Evolutionary conservation across 768 basidiomycete genomes (phyloP), one percentile per base, ranked within the genome.

Genomic region (Calocybe gangraenosa): DNA sequence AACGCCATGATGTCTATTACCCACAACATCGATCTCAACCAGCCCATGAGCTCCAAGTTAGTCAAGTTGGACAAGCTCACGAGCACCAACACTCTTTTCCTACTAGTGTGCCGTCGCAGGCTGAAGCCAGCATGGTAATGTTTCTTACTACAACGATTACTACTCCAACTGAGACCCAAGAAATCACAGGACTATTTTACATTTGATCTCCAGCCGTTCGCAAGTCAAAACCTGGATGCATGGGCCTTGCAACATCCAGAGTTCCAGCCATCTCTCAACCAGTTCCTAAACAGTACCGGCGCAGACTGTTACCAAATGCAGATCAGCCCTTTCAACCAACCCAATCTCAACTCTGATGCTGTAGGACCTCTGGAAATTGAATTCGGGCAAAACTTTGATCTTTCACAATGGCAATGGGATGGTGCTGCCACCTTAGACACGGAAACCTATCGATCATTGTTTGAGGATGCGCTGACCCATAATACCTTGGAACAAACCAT

Each of bases 291-390:
- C 17, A 50, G 40, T 46, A 37, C 48, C 5, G 39, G 36, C 14
- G 42, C 30, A 7, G 52, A 53, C 32, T 47, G 45, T 37, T 53
- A 40, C 30, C 52, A 49, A 19, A 41, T 53, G 37, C 52, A 53
- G 37, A 37, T 49, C 30, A 37, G 46, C 23, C 33, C 51, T 14
- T 6, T 37, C 34, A 42, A 25, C 19, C 48, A 44, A 25, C 37
- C 25, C 13, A 40, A 37, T 25, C n/a, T 49, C 20, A 38, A 42
- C 11, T 40, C 46, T 30, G 17, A 35, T 11, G 22, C 45, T n/a
- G 43, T 42, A 14, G 52, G 52, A 9, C 52, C 52, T 19, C 32
- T 53, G 3, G 52, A 53, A 28, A 42, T 53, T 3, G 48, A 53
- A 21, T 33, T 53, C 4, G 51, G 48, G 20, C 51, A 46, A 33